Evolutionary conservation across 805 yeast genomes (phyloP).

Genomic region (Clavispora carvajalis): DNA sequence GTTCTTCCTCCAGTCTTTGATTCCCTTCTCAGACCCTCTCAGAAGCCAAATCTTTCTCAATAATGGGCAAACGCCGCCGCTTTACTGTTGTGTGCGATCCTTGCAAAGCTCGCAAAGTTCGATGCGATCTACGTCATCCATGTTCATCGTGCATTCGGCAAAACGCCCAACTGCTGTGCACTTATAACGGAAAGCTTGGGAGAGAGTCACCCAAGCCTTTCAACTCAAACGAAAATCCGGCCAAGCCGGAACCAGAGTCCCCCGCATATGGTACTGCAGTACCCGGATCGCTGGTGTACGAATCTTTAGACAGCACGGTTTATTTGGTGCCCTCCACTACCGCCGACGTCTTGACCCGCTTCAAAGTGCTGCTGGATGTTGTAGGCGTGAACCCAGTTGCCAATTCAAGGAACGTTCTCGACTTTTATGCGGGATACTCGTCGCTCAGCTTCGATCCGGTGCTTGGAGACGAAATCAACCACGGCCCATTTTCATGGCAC

Average conservation of each 20-base stretch:
- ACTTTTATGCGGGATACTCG: conserved; percentile 9
- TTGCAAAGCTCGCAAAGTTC: conserved; percentile 13
- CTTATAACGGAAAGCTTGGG: conserved; percentile 4
- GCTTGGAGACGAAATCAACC: conserved; percentile 10
- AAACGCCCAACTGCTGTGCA: conserved; percentile 9
- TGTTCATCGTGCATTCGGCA: conserved; percentile 13
- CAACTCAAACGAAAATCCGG: background rate
- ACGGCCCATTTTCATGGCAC: conserved; percentile 15
- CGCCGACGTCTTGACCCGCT: conserved; percentile 3
- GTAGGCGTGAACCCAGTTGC: conserved; percentile 13
- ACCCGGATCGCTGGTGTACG: background rate
- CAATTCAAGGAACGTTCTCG: conserved; percentile 4
- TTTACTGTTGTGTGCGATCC: conserved; percentile 4
- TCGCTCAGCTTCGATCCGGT: conserved; percentile 8
- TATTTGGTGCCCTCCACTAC: conserved; percentile 8
- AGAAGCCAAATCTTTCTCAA: too few species aligned
- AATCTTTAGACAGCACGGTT: background rate
- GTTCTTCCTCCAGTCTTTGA: too few species aligned
- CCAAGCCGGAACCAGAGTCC: background rate
- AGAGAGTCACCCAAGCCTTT: background rate
- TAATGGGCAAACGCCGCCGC: background rate
- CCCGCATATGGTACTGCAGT: background rate
- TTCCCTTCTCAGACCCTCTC: too few species aligned
- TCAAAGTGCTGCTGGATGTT: conserved; percentile 1
- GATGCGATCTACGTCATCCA: conserved; percentile 13